Percentiles rank a stretch among this genome's conserved stretches.
Conservation (phyloP, 805 yeast species). For the Myxozyma melibiosi region DNA sequence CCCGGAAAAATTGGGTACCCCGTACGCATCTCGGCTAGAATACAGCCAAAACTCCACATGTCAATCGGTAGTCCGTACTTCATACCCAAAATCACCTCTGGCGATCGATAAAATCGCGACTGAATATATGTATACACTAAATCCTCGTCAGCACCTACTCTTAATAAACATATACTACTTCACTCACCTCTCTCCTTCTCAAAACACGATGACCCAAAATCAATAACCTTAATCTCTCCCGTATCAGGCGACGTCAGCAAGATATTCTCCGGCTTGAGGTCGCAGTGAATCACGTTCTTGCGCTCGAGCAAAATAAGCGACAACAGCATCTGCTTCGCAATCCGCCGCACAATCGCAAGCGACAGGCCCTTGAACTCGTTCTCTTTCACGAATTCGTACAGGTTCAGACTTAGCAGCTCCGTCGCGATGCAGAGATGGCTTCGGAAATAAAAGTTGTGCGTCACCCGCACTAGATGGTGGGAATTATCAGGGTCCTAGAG, state of each 20-base stretch:
- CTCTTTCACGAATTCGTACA: slow-evolving; percentile 56
- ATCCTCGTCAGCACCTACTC: background rate
- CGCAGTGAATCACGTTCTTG: slow-evolving; percentile 72
- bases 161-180: background rate
- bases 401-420: slow-evolving; percentile 67
- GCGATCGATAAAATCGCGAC: slow-evolving; percentile 93
- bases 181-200: slow-evolving; percentile 57
- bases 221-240: slow-evolving; percentile 67
- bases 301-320: slow-evolving; percentile 65
- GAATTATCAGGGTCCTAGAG: slow-evolving; percentile 39
- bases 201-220: slow-evolving; percentile 64
- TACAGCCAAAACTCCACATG: slow-evolving; percentile 98
- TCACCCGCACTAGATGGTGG: slow-evolving; percentile 54
- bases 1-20: slow-evolving; percentile 98
- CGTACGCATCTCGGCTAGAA: slow-evolving; percentile 87
- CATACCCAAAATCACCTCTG: slow-evolving; percentile 91
- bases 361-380: slow-evolving; percentile 45
- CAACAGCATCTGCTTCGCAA: slow-evolving; percentile 58
- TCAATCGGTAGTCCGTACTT: slow-evolving; percentile 89
- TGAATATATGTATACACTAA: slow-evolving; percentile 90
- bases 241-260: slow-evolving; percentile 54
- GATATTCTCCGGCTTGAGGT: slow-evolving; percentile 82
- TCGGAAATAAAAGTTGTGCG: slow-evolving; percentile 74
- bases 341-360: slow-evolving; percentile 38
- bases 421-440: slow-evolving; percentile 82